These are phyloP conservation scores for Amphicarpaea edgeworthii DNA, from an alignment of 306 rosid genomes.

Conservation along the genomic window DNA sequence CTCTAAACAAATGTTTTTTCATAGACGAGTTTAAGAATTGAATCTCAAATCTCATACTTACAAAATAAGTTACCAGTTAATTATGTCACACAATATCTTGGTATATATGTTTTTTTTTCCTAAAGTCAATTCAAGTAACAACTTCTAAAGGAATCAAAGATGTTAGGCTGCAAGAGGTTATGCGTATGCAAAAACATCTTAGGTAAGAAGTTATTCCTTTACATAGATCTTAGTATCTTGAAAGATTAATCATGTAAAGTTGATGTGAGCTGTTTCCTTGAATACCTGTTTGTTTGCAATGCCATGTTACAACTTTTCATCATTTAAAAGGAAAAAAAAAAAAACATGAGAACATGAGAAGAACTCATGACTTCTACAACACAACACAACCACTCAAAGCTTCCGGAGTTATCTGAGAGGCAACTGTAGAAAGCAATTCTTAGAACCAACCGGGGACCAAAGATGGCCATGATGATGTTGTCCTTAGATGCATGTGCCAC, in stretches of 20 bases:
- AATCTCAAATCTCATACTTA: too few relatives aligned
- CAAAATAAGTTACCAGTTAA: too few relatives aligned
- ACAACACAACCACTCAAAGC: slow-evolving; percentile 46
- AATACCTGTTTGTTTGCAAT: slow-evolving; percentile 36
- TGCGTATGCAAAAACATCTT: too few relatives aligned
- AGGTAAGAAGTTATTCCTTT: too few relatives aligned
- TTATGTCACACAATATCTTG: too few relatives aligned
- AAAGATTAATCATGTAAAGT: not conserved
- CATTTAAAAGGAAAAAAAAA: slow-evolving; percentile 26
- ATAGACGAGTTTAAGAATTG: not conserved
- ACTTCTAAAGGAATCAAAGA: slow-evolving; percentile 9
- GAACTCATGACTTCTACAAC: slow-evolving; percentile 45
- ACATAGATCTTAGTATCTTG: too few relatives aligned
- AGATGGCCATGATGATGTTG: slow-evolving; percentile 48
- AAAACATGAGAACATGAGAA: too few relatives aligned
- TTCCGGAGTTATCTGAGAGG: slow-evolving; percentile 31
- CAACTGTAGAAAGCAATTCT: slow-evolving; percentile 41
- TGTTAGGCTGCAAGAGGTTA: not conserved
- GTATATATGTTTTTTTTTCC: not conserved
- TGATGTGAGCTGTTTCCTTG: slow-evolving; percentile 15
- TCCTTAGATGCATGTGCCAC: slow-evolving; percentile 50
- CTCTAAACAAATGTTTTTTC: too few relatives aligned
- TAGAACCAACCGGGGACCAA: slow-evolving; percentile 57
- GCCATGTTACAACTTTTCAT: slow-evolving; percentile 41
- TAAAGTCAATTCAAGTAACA: slow-evolving; percentile 23